Base-by-base conservation (phyloP, 192 early-diverging fungal genomes). In the Coemansia javaensis region DNA sequence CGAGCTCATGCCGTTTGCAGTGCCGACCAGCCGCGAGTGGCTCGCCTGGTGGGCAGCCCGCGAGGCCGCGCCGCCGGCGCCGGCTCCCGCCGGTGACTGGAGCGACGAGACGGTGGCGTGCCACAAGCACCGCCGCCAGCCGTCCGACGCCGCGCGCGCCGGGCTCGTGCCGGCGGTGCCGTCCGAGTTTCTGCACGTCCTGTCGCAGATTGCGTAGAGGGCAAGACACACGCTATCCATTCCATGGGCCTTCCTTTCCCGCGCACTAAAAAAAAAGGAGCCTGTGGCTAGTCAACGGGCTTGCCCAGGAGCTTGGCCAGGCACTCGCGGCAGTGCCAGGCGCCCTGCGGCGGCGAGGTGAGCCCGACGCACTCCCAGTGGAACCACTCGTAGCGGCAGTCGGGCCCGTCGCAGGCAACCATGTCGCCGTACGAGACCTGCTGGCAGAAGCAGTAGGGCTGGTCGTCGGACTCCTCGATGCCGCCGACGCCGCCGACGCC, bases 321-420 rank as follows among this genome's bases (percentile, higher is more conserved):
- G 20, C 74, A 77, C 46, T 77, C 62, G 32, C 51, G 56, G 33
- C 78, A 80, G 52, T 80, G 75, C 78, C 78, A 80, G n/a, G 66
- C 35, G 12, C 78, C 78, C 53, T 78, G 61, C 36, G 78, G 78
- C 23, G 76, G 63, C 24, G 61, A 66, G 2, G 66, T 54, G 7
- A 80, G 53, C 5, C 78, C 78, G 7, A 80, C 78, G 27, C 78
- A 80, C 34, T 69, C 75, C 60, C 75, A 80, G 45, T 80, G 78
- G 62, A 77, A 80, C 78, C 78, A 80, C 65, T 80, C 78, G 51
- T 63, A 44, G 18, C 55, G 37, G 59, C 77, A 79, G 40, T 76
- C 58, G 0, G 46, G 37, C 0, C 59, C 63, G 24, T 80, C 78
- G 32, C 78, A 80, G 5, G 70, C 78, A 38, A 80, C 67, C 78